A percentile compares a stretch with the other conserved stretches of the same genome.
phyloP scores from a whole-genome alignment of 1,284 basidiomycete genomes.

The Vanrija sp. region DNA sequence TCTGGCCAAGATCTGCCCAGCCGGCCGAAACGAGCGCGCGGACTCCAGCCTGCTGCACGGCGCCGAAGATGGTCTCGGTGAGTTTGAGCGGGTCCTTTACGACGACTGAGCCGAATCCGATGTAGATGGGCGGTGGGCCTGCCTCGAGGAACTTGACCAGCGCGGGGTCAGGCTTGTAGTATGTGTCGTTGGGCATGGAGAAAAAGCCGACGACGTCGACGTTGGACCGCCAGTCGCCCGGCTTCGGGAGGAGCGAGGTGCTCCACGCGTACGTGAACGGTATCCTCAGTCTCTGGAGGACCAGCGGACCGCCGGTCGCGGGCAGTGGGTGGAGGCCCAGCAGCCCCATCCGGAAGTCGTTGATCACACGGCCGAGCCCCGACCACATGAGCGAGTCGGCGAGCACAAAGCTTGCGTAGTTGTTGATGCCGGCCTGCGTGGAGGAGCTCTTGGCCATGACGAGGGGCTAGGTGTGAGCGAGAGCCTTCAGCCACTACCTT shows the following conservation, averaged over 20 bases:
- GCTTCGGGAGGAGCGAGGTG: conserved; percentile 61
- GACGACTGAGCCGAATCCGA: conserved; percentile 65
- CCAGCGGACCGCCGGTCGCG: conserved; percentile 54
- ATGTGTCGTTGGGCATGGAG: conserved; percentile 54
- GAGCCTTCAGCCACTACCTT: too few relatives aligned
- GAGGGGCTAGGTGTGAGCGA: conserved; percentile 54
- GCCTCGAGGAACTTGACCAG: conserved; percentile 54
- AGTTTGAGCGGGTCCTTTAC: conserved; percentile 57
- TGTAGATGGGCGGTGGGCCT: conserved; percentile 60
- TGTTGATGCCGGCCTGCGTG: conserved; percentile 55
- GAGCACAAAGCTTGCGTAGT: conserved; percentile 58
- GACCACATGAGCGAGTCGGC: conserved; percentile 53
- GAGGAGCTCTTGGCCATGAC: conserved; percentile 58
- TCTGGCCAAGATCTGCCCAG: conserved; percentile 59
- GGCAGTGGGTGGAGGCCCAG: conserved; percentile 56
- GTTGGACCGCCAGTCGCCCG: conserved; percentile 60
- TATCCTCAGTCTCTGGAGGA: conserved; percentile 59
- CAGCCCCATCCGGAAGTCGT: conserved; percentile 56
- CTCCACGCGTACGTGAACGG: conserved; percentile 71
- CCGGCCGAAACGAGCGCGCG: conserved; percentile 62
- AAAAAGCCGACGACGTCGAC: conserved; percentile 66
- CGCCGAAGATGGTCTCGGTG: conserved; percentile 59
- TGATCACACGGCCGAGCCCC: conserved; percentile 60
- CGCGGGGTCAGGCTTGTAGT: conserved; percentile 52
- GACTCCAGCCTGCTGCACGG: conserved; percentile 55